These are phyloP conservation scores for Fragaria nilgerrensis DNA, from an alignment of 306 rosid species.

Conservation along the genomic window DNA sequence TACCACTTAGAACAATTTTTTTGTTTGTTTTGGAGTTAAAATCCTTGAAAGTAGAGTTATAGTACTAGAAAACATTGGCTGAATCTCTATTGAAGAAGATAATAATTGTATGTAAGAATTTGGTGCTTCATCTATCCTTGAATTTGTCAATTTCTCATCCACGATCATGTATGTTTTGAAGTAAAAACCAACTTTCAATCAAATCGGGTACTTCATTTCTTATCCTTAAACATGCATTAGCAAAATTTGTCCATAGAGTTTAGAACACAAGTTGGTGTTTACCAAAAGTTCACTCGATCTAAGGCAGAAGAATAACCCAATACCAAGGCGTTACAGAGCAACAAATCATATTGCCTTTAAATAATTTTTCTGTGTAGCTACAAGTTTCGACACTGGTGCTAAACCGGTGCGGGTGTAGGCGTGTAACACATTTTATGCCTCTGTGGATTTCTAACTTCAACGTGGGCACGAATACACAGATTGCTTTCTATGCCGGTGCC, in stretches of 20 bases:
- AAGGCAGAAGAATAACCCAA: not conserved
- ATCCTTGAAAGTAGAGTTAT: not conserved
- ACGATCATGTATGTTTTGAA: not conserved
- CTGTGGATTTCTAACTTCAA: not conserved
- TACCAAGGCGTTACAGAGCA: not conserved
- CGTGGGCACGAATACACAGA: not conserved
- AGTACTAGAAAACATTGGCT: too few species aligned
- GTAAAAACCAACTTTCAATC: too few species aligned
- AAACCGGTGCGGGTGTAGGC: not conserved
- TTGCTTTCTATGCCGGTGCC: conserved; percentile 6
- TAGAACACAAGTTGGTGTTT: not conserved
- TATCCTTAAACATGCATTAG: too few species aligned
- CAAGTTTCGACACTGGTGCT: not conserved
- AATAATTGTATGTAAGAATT: too few species aligned
- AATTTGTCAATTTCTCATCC: not conserved
- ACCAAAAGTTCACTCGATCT: not conserved
- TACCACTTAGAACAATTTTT: too few species aligned
- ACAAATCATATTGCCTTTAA: not conserved
- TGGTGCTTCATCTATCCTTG: too few species aligned
- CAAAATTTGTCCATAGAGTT: too few species aligned
- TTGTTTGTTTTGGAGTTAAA: too few species aligned
- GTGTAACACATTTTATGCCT: not conserved
- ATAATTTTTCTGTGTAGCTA: not conserved
- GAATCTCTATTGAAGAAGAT: too few species aligned
- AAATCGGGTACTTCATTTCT: too few species aligned